Evolutionary conservation across 805 yeast species (phyloP).

Genomic region (Wickerhamiella australiensis): DNA sequence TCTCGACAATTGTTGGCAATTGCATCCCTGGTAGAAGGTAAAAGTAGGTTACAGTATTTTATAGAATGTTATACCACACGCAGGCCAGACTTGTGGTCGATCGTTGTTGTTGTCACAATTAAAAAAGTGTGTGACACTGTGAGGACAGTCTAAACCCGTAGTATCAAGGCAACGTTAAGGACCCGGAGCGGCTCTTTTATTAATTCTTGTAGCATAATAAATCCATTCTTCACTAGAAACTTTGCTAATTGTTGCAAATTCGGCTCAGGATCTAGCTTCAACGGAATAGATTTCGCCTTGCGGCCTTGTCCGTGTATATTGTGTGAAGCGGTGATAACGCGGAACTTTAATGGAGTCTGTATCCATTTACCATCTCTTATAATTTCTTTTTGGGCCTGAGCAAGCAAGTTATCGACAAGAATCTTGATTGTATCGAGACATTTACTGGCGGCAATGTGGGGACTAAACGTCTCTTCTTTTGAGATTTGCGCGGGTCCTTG

Average conservation of each 20-base stretch:
- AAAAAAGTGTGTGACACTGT: too few species aligned
- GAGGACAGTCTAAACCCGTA: too few species aligned
- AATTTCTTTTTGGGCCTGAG: slow-evolving; percentile 21
- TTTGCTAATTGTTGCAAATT: not conserved
- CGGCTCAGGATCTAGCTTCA: not conserved
- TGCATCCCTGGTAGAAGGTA: not conserved
- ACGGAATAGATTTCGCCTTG: slow-evolving; percentile 12
- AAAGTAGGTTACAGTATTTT: too few species aligned
- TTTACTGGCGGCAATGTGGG: slow-evolving; percentile 5
- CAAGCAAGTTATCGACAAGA: slow-evolving; percentile 18
- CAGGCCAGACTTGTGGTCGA: too few species aligned
- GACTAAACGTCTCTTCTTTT: slow-evolving; percentile 24
- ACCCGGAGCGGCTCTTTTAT: slow-evolving; percentile 4
- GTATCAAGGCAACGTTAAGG: slow-evolving; percentile 7
- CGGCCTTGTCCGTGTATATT: slow-evolving; percentile 4
- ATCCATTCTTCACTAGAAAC: not conserved
- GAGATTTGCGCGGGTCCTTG: slow-evolving; percentile 23
- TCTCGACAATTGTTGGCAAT: slow-evolving; percentile 10
- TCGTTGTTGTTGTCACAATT: too few species aligned
- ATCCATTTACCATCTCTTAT: slow-evolving; percentile 21
- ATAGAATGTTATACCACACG: too few species aligned
- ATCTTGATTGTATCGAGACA: slow-evolving; percentile 13
- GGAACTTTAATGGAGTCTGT: slow-evolving; percentile 15
- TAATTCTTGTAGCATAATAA: slow-evolving; percentile 2
- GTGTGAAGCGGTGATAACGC: slow-evolving; percentile 1